Evolutionary conservation across 2,329 filamentous ascomycete species (phyloP), one percentile per base, ranked within the genome.

Genomic region (Xylaria digitata): DNA sequence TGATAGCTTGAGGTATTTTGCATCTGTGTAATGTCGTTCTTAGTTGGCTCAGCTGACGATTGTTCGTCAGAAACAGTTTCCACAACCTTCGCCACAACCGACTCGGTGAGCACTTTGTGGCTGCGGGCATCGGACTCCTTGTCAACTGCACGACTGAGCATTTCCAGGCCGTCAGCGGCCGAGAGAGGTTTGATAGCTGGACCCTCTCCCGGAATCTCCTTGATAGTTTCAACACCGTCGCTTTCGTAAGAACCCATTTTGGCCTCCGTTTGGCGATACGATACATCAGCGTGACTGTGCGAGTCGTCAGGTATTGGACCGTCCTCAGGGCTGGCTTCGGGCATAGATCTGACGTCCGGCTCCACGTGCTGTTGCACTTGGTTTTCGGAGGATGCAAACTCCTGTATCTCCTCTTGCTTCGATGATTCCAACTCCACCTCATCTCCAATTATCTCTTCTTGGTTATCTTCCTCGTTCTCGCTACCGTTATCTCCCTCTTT

Each of bases 111-210:
- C 23, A 45, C 26, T 23, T 45, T 11, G 40, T 63, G 34, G 26
- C 45, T 55, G 23, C 61, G 52, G 34, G 60, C 60, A 23, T 61
- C 67, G 5, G 70, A 69, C 62, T 75, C 71, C 23, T 59, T 59
- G 43, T 76, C 71, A 26, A 75, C 60, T 13, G 30, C 63, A 48
- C 65, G 74, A 45, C 73, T 75, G 15, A 76, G 63, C 17, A 74
- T 71, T 52, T 76, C 75, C n/a, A 76, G 74, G 7, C 75, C 75
- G 19, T 76, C 73, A 45, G 73, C 73, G 23, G 73, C 74, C 15
- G 73, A 73, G 17, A 72, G 54, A 11, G 71, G 68, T 17, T 32
- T 37, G 8, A 23, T 32, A 48, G 42, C 17, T 32, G 52, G 30
- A 5, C 17, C 40, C 21, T 52, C 54, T 26, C 43, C 34, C n/a